Base-by-base conservation (phyloP, 2,329 filamentous ascomycete species). In the Rasamsonia emersonii region DNA sequence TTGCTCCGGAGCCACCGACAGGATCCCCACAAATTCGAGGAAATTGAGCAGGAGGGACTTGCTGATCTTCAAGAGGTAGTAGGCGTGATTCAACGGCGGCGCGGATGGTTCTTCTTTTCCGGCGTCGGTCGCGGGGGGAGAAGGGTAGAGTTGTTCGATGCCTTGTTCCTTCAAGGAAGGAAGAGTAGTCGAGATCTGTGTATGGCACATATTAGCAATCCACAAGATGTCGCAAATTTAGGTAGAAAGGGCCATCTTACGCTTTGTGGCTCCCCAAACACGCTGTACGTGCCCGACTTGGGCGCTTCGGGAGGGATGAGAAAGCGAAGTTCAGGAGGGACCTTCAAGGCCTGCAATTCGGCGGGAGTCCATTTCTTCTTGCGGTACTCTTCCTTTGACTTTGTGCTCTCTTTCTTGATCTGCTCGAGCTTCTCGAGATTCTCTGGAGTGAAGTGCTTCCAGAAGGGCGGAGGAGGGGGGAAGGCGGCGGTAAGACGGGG, bases 1-100 rank as follows among this genome's bases (percentile, higher is more conserved):
- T 53, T 80, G 65, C 25, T 71, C 67, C 0, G 85, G 82, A 27
- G 79, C 71, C n/a, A 74, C 60, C 7, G 74, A 71, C 36, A 93
- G 65, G 9, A 82, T 65, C 15, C 86, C 85, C 0, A 82, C 66
- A 4, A 96, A 73, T 51, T 93, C 86, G 26, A 96, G 70, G 51
- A 93, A 96, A 53, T 89, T 93, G 26, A 96, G 68, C 0, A 96
- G 68, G 1, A 94, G 67, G 3, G 83, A 89, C 53, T 93, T 93
- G 40, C 83, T 77, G 18, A 95, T 72, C 30, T 79, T 74, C 47
- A 86, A 81, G 2, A 91, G 75, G 51, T 84, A 71, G 42, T 57
- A 64, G 27, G 67, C 73, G 45, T 64, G 72, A 45, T 65, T 70
- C 41, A 59, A 58, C 30, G 62, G 67, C 10, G 49, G 46, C 15